Evolutionary conservation across 257 asterid species (phyloP).

Genomic region (Misopates orontium): DNA sequence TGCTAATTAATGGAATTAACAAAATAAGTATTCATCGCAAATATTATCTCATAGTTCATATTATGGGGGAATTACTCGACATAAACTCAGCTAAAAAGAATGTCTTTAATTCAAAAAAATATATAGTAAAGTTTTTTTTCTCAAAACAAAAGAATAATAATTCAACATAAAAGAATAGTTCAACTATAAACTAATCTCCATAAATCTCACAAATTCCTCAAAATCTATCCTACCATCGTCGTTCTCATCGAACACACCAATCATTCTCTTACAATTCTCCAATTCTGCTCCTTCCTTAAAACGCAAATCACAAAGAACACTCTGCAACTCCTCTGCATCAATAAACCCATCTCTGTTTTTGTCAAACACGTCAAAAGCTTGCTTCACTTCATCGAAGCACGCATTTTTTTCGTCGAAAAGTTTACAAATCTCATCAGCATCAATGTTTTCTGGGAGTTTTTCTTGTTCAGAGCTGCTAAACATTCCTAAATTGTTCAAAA

Average conservation of each 20-base stretch:
- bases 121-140: background rate
- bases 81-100: background rate
- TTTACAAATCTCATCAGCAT: constrained; percentile 29
- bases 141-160: background rate
- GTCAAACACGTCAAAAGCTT: constrained; percentile 49
- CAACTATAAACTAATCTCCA: constrained; percentile 27
- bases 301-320: constrained; percentile 37
- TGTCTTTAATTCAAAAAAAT: background rate
- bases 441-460: constrained; percentile 34
- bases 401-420: constrained; percentile 44
- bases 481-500: constrained; percentile 55
- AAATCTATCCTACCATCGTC: constrained; percentile 52
- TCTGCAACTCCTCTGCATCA: constrained; percentile 46
- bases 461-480: constrained; percentile 19
- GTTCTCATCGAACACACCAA: constrained; percentile 35
- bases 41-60: too few species aligned
- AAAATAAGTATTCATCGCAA: too few species aligned
- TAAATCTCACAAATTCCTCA: constrained; percentile 51
- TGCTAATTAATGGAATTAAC: too few species aligned
- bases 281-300: constrained; percentile 34
- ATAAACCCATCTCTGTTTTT: constrained; percentile 46
- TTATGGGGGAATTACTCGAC: too few species aligned
- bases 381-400: constrained; percentile 40
- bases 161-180: constrained; percentile 27
- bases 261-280: constrained; percentile 44